Percentiles rank a stretch among this genome's conserved stretches.
phyloP scores from a whole-genome alignment of 2,329 filamentous ascomycete species.

The Neofusicoccum sp. region DNA sequence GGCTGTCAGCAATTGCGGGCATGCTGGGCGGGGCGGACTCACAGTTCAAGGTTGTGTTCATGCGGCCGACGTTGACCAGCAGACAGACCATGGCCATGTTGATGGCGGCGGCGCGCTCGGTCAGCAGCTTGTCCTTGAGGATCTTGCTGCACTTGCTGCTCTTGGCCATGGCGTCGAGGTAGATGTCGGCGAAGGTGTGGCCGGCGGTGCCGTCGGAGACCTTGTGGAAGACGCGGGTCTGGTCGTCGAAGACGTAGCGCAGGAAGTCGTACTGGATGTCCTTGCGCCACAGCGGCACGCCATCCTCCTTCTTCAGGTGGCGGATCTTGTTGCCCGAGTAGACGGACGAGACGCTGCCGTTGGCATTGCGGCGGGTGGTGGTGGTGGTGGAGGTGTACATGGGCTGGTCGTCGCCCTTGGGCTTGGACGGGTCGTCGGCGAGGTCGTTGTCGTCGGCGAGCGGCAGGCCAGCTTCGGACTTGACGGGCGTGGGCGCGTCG shows the following conservation, averaged over 20 bases:
- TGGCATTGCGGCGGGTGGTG: constrained; percentile 60
- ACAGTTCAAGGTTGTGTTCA: constrained; percentile 99
- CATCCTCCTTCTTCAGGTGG: constrained; percentile 85
- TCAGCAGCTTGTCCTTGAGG: constrained; percentile 90
- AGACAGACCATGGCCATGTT: constrained; percentile 99
- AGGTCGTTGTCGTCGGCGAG: constrained; percentile 32
- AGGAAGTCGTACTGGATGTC: constrained; percentile 90
- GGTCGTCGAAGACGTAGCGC: constrained; percentile 74
- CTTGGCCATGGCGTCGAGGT: constrained; percentile 96
- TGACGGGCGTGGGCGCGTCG: constrained; percentile 18
- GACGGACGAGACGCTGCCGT: constrained; percentile 64
- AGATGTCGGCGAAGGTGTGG: constrained; percentile 83
- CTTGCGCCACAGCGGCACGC: constrained; percentile 79
- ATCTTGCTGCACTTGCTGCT: constrained; percentile 99
- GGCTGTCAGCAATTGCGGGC: constrained; percentile 22
- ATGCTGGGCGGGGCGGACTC: constrained; percentile 33
- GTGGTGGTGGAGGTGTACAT: constrained; percentile 51
- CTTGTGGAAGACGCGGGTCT: constrained; percentile 79
- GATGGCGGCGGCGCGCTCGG: constrained; percentile 85
- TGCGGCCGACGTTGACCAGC: constrained; percentile 92
- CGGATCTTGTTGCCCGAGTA: constrained; percentile 75
- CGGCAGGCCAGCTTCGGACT: constrained; percentile 31
- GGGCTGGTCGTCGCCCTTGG: constrained; percentile 29
- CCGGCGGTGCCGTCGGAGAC: constrained; percentile 78
- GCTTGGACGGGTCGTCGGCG: constrained; percentile 28